These are phyloP conservation scores for Discostella pseudostelligera DNA, from an alignment of 108 stramenopile species.

Conservation along the genomic window DNA sequence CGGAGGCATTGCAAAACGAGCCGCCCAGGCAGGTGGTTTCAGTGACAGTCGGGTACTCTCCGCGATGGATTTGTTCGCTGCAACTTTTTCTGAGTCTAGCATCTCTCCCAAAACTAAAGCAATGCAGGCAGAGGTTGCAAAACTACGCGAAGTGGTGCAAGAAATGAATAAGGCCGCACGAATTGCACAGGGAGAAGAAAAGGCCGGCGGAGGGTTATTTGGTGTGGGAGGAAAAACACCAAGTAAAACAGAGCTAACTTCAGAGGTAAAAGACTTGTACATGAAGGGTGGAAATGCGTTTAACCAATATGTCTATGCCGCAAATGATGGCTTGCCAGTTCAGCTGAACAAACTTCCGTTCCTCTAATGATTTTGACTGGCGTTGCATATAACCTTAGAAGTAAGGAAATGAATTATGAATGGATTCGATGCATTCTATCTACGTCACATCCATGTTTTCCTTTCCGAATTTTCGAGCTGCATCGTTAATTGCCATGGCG, in stretches of 20 bases:
- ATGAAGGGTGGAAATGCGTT: slow-evolving; percentile 73
- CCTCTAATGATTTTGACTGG: too few species aligned
- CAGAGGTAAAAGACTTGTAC: slow-evolving; percentile 63
- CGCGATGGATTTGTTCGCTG: slow-evolving; percentile 71
- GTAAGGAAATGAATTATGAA: neutral
- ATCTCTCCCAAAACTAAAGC: slow-evolving; percentile 73
- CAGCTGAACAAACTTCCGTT: slow-evolving; percentile 63
- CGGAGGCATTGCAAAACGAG: slow-evolving; percentile 73
- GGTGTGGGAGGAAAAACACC: slow-evolving; percentile 63
- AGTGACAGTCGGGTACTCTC: slow-evolving; percentile 68
- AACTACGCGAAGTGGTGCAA: slow-evolving; percentile 49
- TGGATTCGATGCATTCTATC: neutral
- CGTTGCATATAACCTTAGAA: too few species aligned
- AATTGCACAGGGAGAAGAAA: slow-evolving; percentile 71
- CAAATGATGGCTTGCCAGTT: slow-evolving; percentile 77
- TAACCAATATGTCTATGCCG: slow-evolving; percentile 64
- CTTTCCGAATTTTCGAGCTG: slow-evolving; percentile 10
- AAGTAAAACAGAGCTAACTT: slow-evolving; percentile 51
- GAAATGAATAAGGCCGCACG: slow-evolving; percentile 59
- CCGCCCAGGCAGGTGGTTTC: slow-evolving; percentile 75
- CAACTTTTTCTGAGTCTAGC: slow-evolving; percentile 73
- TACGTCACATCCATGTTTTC: neutral
- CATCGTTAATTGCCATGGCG: slow-evolving; percentile 7
- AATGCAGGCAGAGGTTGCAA: slow-evolving; percentile 68
- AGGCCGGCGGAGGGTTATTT: slow-evolving; percentile 58